A percentile compares a stretch with the other conserved stretches of the same genome.
Conservation (phyloP, 129 eudicot genomes). For the Sambucus nigra region DNA sequence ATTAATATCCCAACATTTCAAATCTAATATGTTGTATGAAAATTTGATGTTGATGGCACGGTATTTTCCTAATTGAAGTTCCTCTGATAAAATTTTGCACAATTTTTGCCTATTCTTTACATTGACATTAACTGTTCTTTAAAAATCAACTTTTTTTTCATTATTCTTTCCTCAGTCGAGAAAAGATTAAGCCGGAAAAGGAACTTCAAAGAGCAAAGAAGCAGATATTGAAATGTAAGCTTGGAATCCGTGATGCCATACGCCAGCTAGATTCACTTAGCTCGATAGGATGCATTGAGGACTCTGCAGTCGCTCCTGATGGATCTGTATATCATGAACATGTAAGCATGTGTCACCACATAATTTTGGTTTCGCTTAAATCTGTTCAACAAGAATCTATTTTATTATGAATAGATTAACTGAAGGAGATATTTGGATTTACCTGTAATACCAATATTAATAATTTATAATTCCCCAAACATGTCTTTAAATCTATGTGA, state of each 20-base stretch:
- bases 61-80: not conserved
- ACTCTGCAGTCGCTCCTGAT: conserved; percentile 73
- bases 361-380: not conserved
- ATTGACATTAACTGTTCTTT: not conserved
- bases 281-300: conserved; percentile 76
- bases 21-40: not conserved
- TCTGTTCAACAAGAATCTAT: not conserved
- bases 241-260: conserved; percentile 86
- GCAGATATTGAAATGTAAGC: conserved; percentile 82
- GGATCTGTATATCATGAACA: conserved; percentile 96
- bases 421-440: no score
- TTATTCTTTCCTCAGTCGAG: conserved; percentile 50
- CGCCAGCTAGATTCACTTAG: conserved; percentile 79
- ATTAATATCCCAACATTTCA: not conserved
- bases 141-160: not conserved
- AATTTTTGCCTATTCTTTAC: not conserved
- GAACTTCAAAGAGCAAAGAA: conserved; percentile 86
- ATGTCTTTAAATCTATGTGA: no score
- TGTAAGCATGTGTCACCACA: conserved; percentile 32
- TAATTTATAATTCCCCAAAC: no score
- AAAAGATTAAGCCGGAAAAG: conserved; percentile 81
- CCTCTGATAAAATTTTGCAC: not conserved
- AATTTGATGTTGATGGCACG: not conserved
- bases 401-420: no score
- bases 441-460: no score